Percentiles rank a stretch among this genome's conserved stretches.
These are phyloP conservation scores for Malassezia sp. DNA, from an alignment of 1,284 basidiomycete genomes.

Conservation along the genomic window DNA sequence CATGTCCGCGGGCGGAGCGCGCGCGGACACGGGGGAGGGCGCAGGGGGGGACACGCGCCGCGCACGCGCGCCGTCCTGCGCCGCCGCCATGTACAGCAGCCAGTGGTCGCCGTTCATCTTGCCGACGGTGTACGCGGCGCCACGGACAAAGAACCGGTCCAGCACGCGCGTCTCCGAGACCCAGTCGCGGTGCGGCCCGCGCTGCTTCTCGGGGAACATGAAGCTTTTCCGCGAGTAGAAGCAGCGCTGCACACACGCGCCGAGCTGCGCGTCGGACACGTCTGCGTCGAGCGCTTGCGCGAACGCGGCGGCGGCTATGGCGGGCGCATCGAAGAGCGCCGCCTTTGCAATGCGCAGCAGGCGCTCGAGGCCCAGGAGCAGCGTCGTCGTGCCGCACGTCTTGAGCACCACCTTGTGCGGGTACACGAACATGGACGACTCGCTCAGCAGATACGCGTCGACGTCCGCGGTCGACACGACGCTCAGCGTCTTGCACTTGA, in stretches of 20 bases:
- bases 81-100: constrained; percentile 64
- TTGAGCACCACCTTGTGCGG: constrained; percentile 94
- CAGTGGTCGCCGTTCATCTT: constrained; percentile 98
- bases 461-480: constrained; percentile 72
- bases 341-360: constrained; percentile 62
- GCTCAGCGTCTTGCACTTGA: constrained; percentile 91
- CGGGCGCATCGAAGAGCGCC: constrained; percentile 56
- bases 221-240: constrained; percentile 98
- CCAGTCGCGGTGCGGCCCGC: constrained; percentile 90
- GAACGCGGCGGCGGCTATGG: constrained; percentile 11
- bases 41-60: constrained; percentile 31
- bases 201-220: constrained; percentile 96
- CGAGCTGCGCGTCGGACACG: constrained; percentile 18
- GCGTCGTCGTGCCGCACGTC: constrained; percentile 96
- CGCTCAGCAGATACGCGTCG: constrained; percentile 93
- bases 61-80: constrained; percentile 28
- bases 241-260: constrained; percentile 30
- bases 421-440: constrained; percentile 92
- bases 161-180: constrained; percentile 80
- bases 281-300: neutral
- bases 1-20: constrained; percentile 54
- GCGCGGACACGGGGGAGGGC: constrained; percentile 20
- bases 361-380: constrained; percentile 62
- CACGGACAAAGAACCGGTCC: constrained; percentile 68
- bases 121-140: constrained; percentile 89